Conservation (phyloP, 2,329 filamentous ascomycete genomes). For the Trichoderma gracile region DNA sequence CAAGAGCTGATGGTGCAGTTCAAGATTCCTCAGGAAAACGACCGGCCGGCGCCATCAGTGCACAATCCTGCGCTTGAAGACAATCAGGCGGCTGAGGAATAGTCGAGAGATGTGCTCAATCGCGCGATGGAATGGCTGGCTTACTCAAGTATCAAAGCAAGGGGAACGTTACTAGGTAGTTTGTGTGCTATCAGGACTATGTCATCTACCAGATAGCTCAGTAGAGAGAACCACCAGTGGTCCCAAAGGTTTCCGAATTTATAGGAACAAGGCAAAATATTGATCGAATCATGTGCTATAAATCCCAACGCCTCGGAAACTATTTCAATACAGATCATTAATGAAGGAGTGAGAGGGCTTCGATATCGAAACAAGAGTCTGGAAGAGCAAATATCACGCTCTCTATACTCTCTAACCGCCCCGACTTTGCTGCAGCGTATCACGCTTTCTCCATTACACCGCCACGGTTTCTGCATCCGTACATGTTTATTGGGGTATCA, state of each 20-base stretch:
- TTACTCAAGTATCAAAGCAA: not conserved
- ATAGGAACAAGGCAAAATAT: not conserved
- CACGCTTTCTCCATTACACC: not conserved
- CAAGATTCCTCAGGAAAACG: constrained; percentile 55
- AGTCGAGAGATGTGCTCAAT: not conserved
- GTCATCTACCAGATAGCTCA: too few species aligned
- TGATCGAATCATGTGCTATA: not conserved
- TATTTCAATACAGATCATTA: too few species aligned
- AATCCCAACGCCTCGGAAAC: constrained; percentile 4
- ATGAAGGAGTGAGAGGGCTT: not conserved
- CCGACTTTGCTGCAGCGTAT: not conserved
- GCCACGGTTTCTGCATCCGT: not conserved
- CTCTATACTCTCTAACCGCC: not conserved
- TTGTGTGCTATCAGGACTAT: not conserved
- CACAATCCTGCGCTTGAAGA: constrained; percentile 37
- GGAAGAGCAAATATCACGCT: not conserved
- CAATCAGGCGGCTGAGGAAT: constrained; percentile 29
- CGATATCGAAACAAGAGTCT: not conserved
- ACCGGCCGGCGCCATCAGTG: constrained; percentile 50
- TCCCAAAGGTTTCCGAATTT: too few species aligned
- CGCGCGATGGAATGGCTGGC: too few species aligned
- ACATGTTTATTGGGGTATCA: not conserved
- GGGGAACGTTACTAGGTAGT: not conserved
- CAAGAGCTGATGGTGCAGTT: constrained; percentile 70
- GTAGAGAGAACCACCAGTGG: not conserved